Conservation (phyloP, 768 basidiomycete species). For the Mycena rebaudengoi region DNA sequence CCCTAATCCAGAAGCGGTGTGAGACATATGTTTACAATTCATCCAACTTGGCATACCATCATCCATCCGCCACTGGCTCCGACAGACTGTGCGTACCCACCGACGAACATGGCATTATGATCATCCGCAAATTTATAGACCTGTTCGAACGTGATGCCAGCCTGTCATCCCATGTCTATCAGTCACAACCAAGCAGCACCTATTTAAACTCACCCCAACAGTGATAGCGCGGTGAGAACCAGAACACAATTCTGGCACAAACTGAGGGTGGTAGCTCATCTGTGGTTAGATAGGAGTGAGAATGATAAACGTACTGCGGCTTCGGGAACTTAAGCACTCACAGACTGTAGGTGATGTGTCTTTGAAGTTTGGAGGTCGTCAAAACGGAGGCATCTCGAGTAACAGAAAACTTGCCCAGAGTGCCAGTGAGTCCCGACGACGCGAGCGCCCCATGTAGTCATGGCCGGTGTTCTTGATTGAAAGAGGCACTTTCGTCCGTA, state of each 20-base stretch:
- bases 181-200: too few relatives aligned
- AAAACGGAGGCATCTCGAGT: background rate
- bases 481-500: background rate
- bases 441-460: conserved; percentile 11
- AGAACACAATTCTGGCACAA: too few relatives aligned
- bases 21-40: too few relatives aligned
- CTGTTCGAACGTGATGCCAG: too few relatives aligned
- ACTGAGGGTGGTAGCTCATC: too few relatives aligned
- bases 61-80: conserved; percentile 16
- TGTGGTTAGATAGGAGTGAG: too few relatives aligned
- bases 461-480: conserved; percentile 20
- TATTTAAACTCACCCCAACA: conserved; percentile 8
- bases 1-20: background rate
- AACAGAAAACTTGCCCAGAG: conserved; percentile 7
- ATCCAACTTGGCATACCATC: too few relatives aligned
- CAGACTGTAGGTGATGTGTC: conserved; percentile 12
- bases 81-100: conserved; percentile 4
- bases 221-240: too few relatives aligned
- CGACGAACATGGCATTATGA: conserved; percentile 2
- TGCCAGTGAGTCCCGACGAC: conserved; percentile 1
- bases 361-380: background rate
- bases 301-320: too few relatives aligned
- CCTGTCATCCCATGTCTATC: too few relatives aligned
- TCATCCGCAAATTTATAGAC: conserved; percentile 17
- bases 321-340: background rate